Conservation (phyloP, 2,329 filamentous ascomycete genomes). For the Cladophialophora exuberans region DNA sequence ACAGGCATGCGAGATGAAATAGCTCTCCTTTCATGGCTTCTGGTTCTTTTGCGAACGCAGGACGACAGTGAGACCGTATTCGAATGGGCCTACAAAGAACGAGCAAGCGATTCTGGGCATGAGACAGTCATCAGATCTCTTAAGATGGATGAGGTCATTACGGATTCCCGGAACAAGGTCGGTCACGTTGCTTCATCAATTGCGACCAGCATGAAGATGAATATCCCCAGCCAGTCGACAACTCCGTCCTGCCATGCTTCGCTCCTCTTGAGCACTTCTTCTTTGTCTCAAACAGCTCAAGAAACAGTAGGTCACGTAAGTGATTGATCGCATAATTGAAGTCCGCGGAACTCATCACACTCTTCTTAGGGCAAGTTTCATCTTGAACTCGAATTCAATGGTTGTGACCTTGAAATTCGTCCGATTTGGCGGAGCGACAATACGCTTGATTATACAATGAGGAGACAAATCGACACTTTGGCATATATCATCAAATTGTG, state of each 20-base stretch:
- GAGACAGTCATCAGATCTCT: conserved; percentile 31
- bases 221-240: conserved; percentile 43
- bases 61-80: conserved; percentile 44
- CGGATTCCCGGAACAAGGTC: conserved; percentile 39
- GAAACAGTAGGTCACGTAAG: conserved; percentile 15
- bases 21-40: conserved; percentile 50
- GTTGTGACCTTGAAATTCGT: conserved; percentile 39
- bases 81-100: conserved; percentile 44
- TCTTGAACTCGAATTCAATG: conserved; percentile 38
- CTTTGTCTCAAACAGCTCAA: conserved; percentile 8
- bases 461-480: conserved; percentile 48
- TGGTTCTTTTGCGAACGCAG: conserved; percentile 47
- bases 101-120: conserved; percentile 22
- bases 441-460: conserved; percentile 49
- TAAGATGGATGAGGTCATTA: conserved; percentile 40
- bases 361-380: conserved; percentile 38
- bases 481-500: conserved; percentile 45
- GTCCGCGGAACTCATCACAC: conserved; percentile 17
- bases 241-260: conserved; percentile 48
- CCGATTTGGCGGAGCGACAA: conserved; percentile 48
- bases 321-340: neutral
- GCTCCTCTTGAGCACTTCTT: conserved; percentile 19
- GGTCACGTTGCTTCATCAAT: conserved; percentile 36
- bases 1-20: conserved; percentile 47
- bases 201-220: conserved; percentile 41